A percentile compares a stretch with the other conserved stretches of the same genome.
These are phyloP conservation scores for Geotrichum histeridarum DNA, from an alignment of 1,139 yeast genomes.

Conservation along the genomic window DNA sequence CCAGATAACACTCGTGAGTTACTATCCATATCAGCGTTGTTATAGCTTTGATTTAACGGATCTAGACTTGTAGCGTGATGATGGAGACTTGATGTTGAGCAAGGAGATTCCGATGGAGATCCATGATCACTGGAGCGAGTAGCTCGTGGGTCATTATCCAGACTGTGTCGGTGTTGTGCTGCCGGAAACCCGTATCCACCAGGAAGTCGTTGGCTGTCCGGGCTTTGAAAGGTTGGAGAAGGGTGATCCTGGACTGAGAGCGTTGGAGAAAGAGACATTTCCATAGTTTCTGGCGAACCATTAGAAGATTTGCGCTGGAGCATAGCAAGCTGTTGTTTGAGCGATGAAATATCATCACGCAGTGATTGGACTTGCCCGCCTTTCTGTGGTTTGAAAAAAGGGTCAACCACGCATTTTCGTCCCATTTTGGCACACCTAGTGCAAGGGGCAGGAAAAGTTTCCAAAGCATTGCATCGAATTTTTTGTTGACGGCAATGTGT, in stretches of 20 bases:
- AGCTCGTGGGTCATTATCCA: not conserved
- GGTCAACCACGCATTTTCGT: slow-evolving; percentile 81
- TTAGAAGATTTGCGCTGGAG: slow-evolving; percentile 52
- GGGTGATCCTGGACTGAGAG: not conserved
- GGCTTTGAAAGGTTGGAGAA: not conserved
- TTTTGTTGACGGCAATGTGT: slow-evolving; percentile 94
- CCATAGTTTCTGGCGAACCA: slow-evolving; percentile 1
- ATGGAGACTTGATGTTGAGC: not conserved
- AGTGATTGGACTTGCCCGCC: slow-evolving; percentile 84
- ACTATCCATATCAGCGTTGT: slow-evolving; percentile 9
- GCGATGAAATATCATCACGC: slow-evolving; percentile 77
- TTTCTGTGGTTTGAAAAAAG: slow-evolving; percentile 83
- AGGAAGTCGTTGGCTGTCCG: not conserved
- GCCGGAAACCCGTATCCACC: not conserved
- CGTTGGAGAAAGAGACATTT: not conserved
- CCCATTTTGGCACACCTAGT: slow-evolving; percentile 76
- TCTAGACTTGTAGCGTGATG: not conserved
- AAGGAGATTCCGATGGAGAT: not conserved
- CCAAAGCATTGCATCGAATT: slow-evolving; percentile 87
- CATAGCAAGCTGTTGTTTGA: slow-evolving; percentile 71
- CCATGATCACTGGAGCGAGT: not conserved
- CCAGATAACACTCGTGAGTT: slow-evolving; percentile 15
- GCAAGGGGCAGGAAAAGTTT: slow-evolving; percentile 77
- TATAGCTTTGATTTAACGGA: not conserved
- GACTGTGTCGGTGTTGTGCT: not conserved